A percentile compares a stretch with the other conserved stretches of the same genome.
These are phyloP conservation scores for Penicillium desertorum DNA, from an alignment of 495 filamentous ascomycete genomes.

Conservation along the genomic window DNA sequence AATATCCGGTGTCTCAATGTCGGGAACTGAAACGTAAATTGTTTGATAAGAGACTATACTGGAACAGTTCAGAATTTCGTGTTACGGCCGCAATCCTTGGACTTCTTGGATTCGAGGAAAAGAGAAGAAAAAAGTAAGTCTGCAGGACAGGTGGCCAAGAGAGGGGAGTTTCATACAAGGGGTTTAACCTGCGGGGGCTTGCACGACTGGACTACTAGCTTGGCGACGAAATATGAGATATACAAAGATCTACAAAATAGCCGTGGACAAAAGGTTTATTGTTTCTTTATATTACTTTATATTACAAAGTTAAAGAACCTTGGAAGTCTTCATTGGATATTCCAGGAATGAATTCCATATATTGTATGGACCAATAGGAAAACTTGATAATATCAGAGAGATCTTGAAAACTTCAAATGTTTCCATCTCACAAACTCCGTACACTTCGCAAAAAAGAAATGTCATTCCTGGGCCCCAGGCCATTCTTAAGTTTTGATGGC, in stretches of 20 bases:
- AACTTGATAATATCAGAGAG: neutral
- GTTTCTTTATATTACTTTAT: neutral
- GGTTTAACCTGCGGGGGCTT: slow-evolving; percentile 4
- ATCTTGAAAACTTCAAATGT: neutral
- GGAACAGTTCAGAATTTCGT: neutral
- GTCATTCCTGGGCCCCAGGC: neutral
- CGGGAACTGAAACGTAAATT: neutral
- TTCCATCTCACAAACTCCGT: neutral
- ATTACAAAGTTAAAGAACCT: neutral
- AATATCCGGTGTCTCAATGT: neutral
- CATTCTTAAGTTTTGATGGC: neutral
- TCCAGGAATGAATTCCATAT: neutral
- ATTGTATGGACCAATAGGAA: neutral
- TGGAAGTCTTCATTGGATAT: neutral
- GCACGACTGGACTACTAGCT: neutral
- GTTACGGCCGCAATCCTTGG: neutral
- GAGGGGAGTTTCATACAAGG: neutral
- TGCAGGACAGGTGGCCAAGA: neutral
- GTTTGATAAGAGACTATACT: neutral
- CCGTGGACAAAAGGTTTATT: neutral
- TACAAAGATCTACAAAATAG: neutral
- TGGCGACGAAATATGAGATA: neutral
- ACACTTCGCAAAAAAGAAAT: neutral
- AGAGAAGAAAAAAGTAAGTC: neutral
- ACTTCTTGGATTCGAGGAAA: neutral